phyloP scores from a whole-genome alignment of 169 alveolate genomes.

The Toxoplasma gondii region DNA sequence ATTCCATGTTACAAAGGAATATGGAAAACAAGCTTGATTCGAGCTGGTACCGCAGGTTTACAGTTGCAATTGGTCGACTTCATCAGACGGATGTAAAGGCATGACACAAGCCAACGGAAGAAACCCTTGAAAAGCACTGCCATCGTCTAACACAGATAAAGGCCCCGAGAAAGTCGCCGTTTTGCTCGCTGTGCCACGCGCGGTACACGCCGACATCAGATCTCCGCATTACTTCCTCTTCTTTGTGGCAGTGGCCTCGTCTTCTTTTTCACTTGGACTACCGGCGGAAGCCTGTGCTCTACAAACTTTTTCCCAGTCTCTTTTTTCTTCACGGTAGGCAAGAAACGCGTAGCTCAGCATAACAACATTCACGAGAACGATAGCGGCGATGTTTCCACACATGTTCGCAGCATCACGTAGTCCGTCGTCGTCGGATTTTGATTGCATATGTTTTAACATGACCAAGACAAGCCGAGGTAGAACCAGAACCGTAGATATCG shows the following conservation, averaged over 20 bases:
- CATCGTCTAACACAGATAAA: no score
- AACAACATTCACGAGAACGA: neutral
- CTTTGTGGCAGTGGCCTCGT: neutral
- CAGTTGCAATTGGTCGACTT: no score
- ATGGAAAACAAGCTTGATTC: no score
- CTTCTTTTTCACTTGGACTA: neutral
- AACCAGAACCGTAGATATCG: neutral
- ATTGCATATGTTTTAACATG: neutral
- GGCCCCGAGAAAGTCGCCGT: no score
- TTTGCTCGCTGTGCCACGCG: neutral
- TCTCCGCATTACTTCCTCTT: neutral
- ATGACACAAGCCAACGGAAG: no score
- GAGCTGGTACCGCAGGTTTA: no score
- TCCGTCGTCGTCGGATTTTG: neutral
- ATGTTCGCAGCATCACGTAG: neutral
- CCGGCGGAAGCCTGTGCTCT: neutral
- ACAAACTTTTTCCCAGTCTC: constrained; percentile 4
- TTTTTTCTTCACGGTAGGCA: neutral
- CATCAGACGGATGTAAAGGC: no score
- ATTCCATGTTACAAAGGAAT: no score
- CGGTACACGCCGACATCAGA: neutral
- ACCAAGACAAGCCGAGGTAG: neutral
- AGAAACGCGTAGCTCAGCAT: neutral
- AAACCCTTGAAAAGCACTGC: no score
- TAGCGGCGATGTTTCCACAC: neutral